Evolutionary conservation across 75 land plant species (phyloP).

Genomic region (Picea glauca): DNA sequence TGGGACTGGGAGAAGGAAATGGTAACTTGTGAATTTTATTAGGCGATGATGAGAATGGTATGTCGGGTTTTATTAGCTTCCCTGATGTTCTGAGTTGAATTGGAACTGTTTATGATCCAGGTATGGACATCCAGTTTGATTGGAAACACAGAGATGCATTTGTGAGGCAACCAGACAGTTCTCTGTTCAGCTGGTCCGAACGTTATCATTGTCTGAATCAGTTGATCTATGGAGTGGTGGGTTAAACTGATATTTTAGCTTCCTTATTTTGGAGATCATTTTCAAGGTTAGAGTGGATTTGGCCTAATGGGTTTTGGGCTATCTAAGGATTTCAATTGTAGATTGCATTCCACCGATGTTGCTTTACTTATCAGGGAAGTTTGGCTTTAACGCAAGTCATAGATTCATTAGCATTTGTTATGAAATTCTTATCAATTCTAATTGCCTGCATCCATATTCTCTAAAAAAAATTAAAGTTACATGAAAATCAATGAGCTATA

Average conservation of each 20-base stretch:
- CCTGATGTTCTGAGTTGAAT: neutral
- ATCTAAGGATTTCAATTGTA: neutral
- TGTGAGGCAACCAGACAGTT: constrained; percentile 64
- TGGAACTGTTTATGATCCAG: constrained; percentile 23
- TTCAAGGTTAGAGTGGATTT: too few species aligned
- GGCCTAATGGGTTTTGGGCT: neutral
- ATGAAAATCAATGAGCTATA: neutral
- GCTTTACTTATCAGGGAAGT: neutral
- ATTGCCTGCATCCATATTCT: neutral
- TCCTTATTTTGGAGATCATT: neutral
- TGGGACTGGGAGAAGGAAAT: neutral
- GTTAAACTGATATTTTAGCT: constrained; percentile 12
- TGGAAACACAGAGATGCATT: constrained; percentile 77
- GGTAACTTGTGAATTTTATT: too few species aligned
- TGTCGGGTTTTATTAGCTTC: neutral
- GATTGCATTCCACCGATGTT: neutral
- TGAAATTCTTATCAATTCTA: neutral
- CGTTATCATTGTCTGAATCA: constrained; percentile 64
- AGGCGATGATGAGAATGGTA: too few species aligned
- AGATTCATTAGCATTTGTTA: neutral
- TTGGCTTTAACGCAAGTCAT: neutral
- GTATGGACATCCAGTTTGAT: constrained; percentile 81
- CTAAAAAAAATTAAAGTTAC: neutral
- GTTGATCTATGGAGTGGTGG: constrained; percentile 65
- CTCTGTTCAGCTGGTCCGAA: constrained; percentile 93